phyloP scores from a whole-genome alignment of 148 eudicot species.

The Nyssa sinensis region DNA sequence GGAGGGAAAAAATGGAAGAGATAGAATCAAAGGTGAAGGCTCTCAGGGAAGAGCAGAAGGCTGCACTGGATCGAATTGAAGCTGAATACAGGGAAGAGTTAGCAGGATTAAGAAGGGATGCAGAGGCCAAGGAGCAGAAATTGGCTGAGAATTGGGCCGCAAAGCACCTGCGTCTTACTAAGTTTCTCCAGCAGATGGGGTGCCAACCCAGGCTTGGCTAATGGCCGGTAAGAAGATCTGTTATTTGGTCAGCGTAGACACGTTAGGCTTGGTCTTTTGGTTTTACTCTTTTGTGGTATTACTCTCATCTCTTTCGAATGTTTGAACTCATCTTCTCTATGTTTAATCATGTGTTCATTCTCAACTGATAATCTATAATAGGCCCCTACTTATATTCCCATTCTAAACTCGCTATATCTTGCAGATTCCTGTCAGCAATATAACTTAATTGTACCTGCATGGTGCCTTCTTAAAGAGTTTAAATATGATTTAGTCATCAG shows the following conservation, averaged over 20 bases:
- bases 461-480: too few relatives aligned
- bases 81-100: constrained; percentile 77
- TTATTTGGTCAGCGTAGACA: too few relatives aligned
- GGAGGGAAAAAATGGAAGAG: constrained; percentile 72
- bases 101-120: constrained; percentile 69
- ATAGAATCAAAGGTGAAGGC: constrained; percentile 70
- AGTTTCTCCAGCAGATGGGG: constrained; percentile 71
- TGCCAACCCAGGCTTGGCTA: constrained; percentile 42
- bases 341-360: background rate
- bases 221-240: constrained; percentile 14
- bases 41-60: constrained; percentile 65
- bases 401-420: too few relatives aligned
- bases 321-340: background rate
- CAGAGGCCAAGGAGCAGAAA: constrained; percentile 86
- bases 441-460: too few relatives aligned
- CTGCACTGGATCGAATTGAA: constrained; percentile 63
- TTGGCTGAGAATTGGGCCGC: constrained; percentile 86
- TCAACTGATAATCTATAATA: background rate
- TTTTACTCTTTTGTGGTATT: background rate
- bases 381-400: background rate
- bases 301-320: background rate
- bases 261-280: background rate
- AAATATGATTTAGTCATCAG: too few relatives aligned
- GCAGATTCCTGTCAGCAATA: too few relatives aligned
- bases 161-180: constrained; percentile 57